Conservation (phyloP, 2,329 filamentous ascomycete species). For the Hirsutella thompsonii region DNA sequence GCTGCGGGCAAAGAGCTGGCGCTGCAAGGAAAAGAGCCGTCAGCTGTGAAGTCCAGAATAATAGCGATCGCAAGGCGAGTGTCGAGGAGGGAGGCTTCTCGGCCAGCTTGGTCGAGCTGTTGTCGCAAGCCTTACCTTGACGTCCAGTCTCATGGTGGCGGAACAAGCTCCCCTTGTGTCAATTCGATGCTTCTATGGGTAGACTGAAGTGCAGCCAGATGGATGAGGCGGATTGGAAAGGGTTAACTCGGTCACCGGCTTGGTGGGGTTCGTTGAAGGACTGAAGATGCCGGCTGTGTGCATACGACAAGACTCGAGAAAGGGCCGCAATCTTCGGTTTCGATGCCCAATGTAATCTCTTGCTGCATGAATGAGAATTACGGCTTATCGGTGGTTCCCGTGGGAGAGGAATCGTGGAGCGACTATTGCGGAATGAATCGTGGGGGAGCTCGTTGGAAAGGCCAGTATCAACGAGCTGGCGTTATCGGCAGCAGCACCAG, state of each 20-base stretch:
- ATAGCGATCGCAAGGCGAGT: too few relatives aligned
- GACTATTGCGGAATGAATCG: too few relatives aligned
- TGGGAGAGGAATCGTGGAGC: too few relatives aligned
- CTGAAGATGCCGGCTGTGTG: neutral
- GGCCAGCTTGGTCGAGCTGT: neutral
- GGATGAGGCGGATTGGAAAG: too few relatives aligned
- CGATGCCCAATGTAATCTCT: neutral
- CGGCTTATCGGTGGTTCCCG: too few relatives aligned
- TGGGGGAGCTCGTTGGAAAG: neutral
- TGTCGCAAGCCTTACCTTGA: slow-evolving; percentile 20
- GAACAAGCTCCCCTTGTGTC: neutral
- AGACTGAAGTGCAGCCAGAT: too few relatives aligned
- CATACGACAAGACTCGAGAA: too few relatives aligned
- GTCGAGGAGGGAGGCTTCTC: too few relatives aligned
- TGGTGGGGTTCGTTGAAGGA: neutral
- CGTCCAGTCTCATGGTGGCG: slow-evolving; percentile 27
- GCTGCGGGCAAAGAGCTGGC: slow-evolving; percentile 56
- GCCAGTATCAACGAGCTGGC: neutral
- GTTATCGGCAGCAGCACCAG: neutral
- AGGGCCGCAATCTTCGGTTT: too few relatives aligned
- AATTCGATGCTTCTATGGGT: neutral
- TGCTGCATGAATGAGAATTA: slow-evolving; percentile 1
- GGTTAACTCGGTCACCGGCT: neutral
- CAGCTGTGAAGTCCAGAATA: neutral
- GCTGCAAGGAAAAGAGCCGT: slow-evolving; percentile 15